Percentiles rank a stretch among this genome's conserved stretches.
Evolutionary conservation across 371 early-diverging fungal genomes (phyloP).

Genomic region (Saksenaea vasiformis): DNA sequence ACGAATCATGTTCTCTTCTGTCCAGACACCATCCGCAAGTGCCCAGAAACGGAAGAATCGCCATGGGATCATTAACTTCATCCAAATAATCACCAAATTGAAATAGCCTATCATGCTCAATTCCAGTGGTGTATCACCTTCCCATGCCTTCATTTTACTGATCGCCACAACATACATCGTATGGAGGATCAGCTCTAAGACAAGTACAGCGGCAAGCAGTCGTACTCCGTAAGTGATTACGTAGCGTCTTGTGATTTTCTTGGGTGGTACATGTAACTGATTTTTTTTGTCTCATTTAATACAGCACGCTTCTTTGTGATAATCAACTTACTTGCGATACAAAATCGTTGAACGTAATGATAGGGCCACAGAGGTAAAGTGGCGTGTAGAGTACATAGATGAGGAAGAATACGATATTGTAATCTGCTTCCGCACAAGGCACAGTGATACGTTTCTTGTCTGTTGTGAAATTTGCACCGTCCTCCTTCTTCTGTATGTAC

Average conservation of each 20-base stretch:
- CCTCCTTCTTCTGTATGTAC: slow-evolving; percentile 46
- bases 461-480: slow-evolving; percentile 25
- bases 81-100: slow-evolving; percentile 88
- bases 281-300: background rate
- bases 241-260: slow-evolving; percentile 38
- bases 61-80: slow-evolving; percentile 91
- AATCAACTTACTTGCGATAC: slow-evolving; percentile 67
- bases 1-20: slow-evolving; percentile 90
- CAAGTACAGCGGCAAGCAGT: slow-evolving; percentile 53
- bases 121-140: slow-evolving; percentile 72
- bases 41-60: slow-evolving; percentile 94
- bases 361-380: slow-evolving; percentile 93
- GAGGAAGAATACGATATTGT: slow-evolving; percentile 74
- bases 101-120: slow-evolving; percentile 82
- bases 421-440: slow-evolving; percentile 63
- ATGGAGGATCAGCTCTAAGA: slow-evolving; percentile 86
- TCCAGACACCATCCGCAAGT: slow-evolving; percentile 80
- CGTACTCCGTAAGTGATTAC: slow-evolving; percentile 52
- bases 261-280: slow-evolving; percentile 56
- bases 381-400: slow-evolving; percentile 88
- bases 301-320: background rate
- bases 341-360: slow-evolving; percentile 93
- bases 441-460: slow-evolving; percentile 67
- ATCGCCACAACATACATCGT: slow-evolving; percentile 86
- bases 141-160: slow-evolving; percentile 81